phyloP scores from a whole-genome alignment of 1,284 basidiomycete genomes.

The Trichosporon sp. region DNA sequence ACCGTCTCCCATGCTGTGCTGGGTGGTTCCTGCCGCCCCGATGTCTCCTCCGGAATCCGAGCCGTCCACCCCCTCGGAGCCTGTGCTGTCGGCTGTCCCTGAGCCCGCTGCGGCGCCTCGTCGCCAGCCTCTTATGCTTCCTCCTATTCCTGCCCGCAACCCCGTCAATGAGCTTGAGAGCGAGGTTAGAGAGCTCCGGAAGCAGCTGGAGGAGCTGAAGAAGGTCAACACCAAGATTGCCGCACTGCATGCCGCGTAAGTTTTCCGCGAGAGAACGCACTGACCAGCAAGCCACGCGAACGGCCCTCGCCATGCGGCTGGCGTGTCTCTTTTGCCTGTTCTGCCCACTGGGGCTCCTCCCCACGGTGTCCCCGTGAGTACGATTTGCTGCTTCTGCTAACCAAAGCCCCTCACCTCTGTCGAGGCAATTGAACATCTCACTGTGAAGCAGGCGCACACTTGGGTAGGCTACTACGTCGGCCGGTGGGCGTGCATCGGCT shows the following conservation, averaged over 20 bases:
- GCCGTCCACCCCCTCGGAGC: background rate
- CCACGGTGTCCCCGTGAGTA: slow-evolving; percentile 1
- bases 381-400: background rate
- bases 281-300: slow-evolving; percentile 4
- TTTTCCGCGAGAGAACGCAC: background rate
- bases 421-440: background rate
- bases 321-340: background rate
- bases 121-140: background rate
- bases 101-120: background rate
- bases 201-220: background rate
- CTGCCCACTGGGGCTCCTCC: slow-evolving; percentile 2
- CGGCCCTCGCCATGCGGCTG: background rate
- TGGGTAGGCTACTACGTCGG: slow-evolving; percentile 9
- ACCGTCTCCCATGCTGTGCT: background rate
- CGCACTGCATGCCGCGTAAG: slow-evolving; percentile 1
- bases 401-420: slow-evolving; percentile 2
- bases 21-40: background rate
- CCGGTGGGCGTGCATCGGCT: background rate
- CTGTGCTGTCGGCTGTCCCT: background rate
- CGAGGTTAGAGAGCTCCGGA: background rate
- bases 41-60: background rate
- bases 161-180: background rate
- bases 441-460: background rate
- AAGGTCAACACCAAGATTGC: background rate
- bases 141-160: background rate